phyloP scores from a whole-genome alignment of 768 basidiomycete species.

The Leccinum variicolor region DNA sequence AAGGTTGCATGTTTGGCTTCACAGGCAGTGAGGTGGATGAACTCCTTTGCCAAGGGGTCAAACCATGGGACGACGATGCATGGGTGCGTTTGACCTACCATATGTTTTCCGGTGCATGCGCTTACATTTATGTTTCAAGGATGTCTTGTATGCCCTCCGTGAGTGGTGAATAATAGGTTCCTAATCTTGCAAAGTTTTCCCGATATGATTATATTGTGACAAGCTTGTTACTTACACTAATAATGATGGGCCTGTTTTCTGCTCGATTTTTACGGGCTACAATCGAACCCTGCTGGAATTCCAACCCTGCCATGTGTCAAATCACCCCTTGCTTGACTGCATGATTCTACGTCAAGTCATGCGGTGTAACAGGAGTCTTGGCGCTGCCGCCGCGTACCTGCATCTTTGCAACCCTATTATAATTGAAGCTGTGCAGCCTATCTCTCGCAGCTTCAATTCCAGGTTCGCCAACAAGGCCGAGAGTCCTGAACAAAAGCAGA shows the following conservation, averaged over 20 bases:
- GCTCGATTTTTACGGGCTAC: not conserved
- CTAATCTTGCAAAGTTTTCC: not conserved
- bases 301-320: not conserved
- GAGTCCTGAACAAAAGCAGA: not conserved
- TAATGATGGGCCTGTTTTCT: not conserved
- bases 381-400: not conserved
- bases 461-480: not conserved
- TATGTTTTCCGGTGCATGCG: not conserved
- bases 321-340: not conserved
- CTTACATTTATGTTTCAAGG: slow-evolving; percentile 5
- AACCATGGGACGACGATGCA: slow-evolving; percentile 46
- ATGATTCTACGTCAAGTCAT: not conserved
- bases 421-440: not conserved
- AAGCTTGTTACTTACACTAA: not conserved
- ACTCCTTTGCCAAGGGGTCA: slow-evolving; percentile 18
- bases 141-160: slow-evolving; percentile 10
- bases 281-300: not conserved
- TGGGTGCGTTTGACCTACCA: slow-evolving; percentile 24
- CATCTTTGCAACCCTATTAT: not conserved
- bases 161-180: not conserved
- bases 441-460: not conserved
- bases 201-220: not conserved
- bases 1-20: not conserved
- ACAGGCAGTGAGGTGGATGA: not conserved
- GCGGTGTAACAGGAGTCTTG: not conserved